Evolutionary conservation across 2,329 filamentous ascomycete species (phyloP), one percentile per base, ranked within the genome.

Genomic region (Claviceps arundinis): DNA sequence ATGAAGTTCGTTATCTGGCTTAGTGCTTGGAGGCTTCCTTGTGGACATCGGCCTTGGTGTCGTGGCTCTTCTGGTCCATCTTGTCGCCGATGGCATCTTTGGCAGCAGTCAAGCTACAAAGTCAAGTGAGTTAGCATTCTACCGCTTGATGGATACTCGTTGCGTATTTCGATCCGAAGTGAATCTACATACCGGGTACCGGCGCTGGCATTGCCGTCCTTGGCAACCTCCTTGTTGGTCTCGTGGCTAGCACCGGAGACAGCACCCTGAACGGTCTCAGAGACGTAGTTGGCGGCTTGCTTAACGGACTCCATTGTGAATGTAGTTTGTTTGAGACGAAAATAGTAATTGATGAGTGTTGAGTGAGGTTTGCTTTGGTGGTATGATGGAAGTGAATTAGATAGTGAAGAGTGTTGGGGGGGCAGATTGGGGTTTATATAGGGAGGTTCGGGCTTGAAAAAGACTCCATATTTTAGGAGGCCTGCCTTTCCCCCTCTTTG

Each of bases 201-300:
- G 51, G 81, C 13, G 56, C 59, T 60, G 58, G 72, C 75, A 62
- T 82, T 72, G 65, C 62, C 63, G 65, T 81, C 76, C 76, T 85
- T 85, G 66, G 82, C 82, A 59, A 81, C 71, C 60, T 73, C 66
- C 78, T 85, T 85, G 80, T 85, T 85, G 73, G 73, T 71, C 73
- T 85, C 81, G 77, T 86, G 85, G 72, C 73, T 78, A 57, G 76
- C 74, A 61, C 74, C 73, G 56, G 74, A 70, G 59, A 72, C 63
- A 50, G 73, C 71, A 61, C 80, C 74, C 73, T 84, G 76, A 63
- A 84, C 66, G 60, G 72, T 72, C 76, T 86, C 82, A 59, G 78
- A 69, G 70, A 84, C 80, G 77, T 84, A 84, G 78, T 84, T 84
- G 71, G 70, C 76, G 65, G 74, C 76, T 71, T 84, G 79, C 74